Base-by-base conservation (phyloP, 495 filamentous ascomycete genomes). In the Xylaria bambusicola region DNA sequence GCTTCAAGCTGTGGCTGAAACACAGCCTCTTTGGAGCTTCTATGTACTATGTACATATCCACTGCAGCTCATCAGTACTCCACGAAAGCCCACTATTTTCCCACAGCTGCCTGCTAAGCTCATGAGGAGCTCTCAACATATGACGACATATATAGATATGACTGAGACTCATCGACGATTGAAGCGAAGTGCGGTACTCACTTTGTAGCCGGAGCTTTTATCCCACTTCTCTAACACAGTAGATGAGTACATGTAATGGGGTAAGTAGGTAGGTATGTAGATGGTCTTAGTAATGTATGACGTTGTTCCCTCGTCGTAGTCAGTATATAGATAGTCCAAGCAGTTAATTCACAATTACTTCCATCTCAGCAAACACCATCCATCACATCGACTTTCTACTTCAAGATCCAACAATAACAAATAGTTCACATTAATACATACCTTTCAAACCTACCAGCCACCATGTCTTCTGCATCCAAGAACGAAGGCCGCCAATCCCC, bases 401-500 rank as follows among this genome's bases (percentile, higher is more conserved):
- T n/a, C n/a, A n/a, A n/a, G n/a, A n/a, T n/a, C n/a, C n/a, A n/a
- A n/a, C n/a, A n/a, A n/a, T n/a, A n/a, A n/a, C n/a, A n/a, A n/a
- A n/a, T n/a, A n/a, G n/a, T n/a, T n/a, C n/a, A n/a, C n/a, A n/a
- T n/a, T n/a, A n/a, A n/a, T n/a, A n/a, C n/a, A n/a, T n/a, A n/a
- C n/a, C n/a, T n/a, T n/a, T n/a, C n/a, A n/a, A n/a, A n/a, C n/a
- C n/a, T n/a, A 29, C 44, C 63, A 71, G 45, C 49, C 53, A 79
- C 52, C 67, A 87, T 88, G 86, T 86, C 86, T 56, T 68, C 68
- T 27, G 49, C 42, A 49, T 62, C 66, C 6, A 35, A 36, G 26
- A 64, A 62, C 72, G 65, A 79, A 66, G 90, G 91, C 72, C 88
- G 86, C 64, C 85, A 97, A 71, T 98, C 93, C 9, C 93, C 93